Percentiles rank a stretch among this genome's conserved stretches.
phyloP scores from a whole-genome alignment of 2,329 filamentous ascomycete species.

The Neonectria faginata region DNA sequence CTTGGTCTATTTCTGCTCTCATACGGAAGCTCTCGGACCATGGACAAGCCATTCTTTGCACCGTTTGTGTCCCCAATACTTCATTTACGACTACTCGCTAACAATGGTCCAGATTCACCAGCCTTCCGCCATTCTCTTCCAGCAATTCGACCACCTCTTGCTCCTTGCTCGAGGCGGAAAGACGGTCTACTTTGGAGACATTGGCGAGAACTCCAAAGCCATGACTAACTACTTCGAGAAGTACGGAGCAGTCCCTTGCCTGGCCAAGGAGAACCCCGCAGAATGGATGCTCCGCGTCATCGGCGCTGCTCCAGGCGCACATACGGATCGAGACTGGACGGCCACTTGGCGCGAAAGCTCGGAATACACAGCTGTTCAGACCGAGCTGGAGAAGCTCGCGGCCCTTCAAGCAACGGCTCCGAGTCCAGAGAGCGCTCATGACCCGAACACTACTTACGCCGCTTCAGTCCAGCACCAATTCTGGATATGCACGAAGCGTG shows the following conservation, averaged over 20 bases:
- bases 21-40: conserved; percentile 69
- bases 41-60: conserved; percentile 66
- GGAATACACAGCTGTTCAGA: conserved; percentile 63
- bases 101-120: conserved; percentile 58
- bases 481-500: conserved; percentile 49
- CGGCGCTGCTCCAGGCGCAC: conserved; percentile 60
- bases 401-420: conserved; percentile 56
- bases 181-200: conserved; percentile 77
- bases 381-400: conserved; percentile 74
- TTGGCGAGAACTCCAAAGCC: conserved; percentile 68
- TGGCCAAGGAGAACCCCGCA: conserved; percentile 74
- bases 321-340: conserved; percentile 70
- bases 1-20: conserved; percentile 72
- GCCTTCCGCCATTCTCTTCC: conserved; percentile 64
- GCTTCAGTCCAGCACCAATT: conserved; percentile 43
- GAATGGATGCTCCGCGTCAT: conserved; percentile 79
- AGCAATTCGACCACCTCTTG: conserved; percentile 69
- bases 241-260: conserved; percentile 71
- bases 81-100: not conserved
- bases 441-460: conserved; percentile 72
- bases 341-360: conserved; percentile 69
- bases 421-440: not conserved
- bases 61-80: conserved; percentile 36
- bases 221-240: conserved; percentile 73
- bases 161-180: conserved; percentile 73